These are phyloP conservation scores for Fusarium sp. DNA, from an alignment of 2,329 filamentous ascomycete species.

Conservation along the genomic window DNA sequence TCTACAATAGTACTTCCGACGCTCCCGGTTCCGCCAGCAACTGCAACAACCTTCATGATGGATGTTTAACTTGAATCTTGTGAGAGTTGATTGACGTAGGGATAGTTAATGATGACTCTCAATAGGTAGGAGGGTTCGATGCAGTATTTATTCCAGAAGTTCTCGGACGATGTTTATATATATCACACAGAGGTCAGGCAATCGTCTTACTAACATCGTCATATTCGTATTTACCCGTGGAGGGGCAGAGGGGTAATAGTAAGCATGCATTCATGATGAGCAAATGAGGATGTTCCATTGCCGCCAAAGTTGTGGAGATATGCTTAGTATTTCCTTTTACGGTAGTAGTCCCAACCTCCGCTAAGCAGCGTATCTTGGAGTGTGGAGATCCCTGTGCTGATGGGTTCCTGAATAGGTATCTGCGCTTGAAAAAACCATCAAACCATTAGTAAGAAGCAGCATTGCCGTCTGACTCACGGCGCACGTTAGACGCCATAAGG, in stretches of 20 bases:
- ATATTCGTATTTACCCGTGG: not conserved
- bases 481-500: not conserved
- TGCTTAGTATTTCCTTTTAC: conserved; percentile 1
- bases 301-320: not conserved
- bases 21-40: conserved; percentile 39
- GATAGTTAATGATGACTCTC: no score
- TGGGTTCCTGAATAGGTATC: not conserved
- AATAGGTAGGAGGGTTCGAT: not conserved
- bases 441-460: not conserved
- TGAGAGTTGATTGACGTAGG: not conserved
- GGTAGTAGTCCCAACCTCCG: conserved; percentile 16
- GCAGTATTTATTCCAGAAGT: not conserved
- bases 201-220: not conserved
- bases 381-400: not conserved
- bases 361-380: no score
- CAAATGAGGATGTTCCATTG: not conserved
- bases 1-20: conserved; percentile 42
- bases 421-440: not conserved
- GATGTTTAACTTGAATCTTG: rapidly evolving
- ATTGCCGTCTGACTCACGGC: not conserved
- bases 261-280: not conserved
- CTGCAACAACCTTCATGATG: conserved; percentile 39
- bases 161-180: not conserved
- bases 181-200: not conserved
- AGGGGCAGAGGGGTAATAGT: conserved; percentile 1